A percentile compares a stretch with the other conserved stretches of the same genome.
Evolutionary conservation across 2,329 filamentous ascomycete species (phyloP).

Genomic region (Cladosporium sp.): DNA sequence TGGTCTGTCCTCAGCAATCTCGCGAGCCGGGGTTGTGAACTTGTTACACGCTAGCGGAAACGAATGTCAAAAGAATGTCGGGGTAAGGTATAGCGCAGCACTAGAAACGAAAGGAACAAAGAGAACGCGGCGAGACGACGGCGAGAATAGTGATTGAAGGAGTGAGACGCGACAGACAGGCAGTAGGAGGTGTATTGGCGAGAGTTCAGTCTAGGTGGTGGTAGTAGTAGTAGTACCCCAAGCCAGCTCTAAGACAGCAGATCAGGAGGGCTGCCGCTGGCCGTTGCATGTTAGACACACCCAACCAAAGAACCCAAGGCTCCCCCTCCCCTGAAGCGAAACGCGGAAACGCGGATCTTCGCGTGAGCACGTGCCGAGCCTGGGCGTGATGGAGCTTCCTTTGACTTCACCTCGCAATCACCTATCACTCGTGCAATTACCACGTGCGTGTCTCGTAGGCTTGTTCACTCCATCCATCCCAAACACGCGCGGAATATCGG

Average conservation of each 20-base stretch:
- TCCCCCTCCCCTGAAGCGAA: constrained; percentile 14
- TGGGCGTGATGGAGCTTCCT: constrained; percentile 5
- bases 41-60: constrained; percentile 18
- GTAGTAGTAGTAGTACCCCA: background rate
- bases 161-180: background rate
- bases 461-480: background rate
- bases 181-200: background rate
- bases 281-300: background rate
- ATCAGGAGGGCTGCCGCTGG: background rate
- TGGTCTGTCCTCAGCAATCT: constrained; percentile 18
- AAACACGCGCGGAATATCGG: background rate
- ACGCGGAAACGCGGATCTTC: constrained; percentile 4
- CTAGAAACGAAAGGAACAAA: constrained; percentile 9
- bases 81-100: background rate
- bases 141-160: background rate
- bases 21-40: constrained; percentile 11
- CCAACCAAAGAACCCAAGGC: background rate
- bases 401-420: constrained; percentile 5
- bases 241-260: constrained; percentile 3
- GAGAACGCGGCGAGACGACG: background rate
- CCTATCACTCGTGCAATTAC: background rate
- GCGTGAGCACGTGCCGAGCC: constrained; percentile 8
- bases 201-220: background rate
- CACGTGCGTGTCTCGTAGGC: background rate
- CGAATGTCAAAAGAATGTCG: constrained; percentile 12